phyloP scores from a whole-genome alignment of 208 protist genomes.

The Leishmania guyanensis region DNA sequence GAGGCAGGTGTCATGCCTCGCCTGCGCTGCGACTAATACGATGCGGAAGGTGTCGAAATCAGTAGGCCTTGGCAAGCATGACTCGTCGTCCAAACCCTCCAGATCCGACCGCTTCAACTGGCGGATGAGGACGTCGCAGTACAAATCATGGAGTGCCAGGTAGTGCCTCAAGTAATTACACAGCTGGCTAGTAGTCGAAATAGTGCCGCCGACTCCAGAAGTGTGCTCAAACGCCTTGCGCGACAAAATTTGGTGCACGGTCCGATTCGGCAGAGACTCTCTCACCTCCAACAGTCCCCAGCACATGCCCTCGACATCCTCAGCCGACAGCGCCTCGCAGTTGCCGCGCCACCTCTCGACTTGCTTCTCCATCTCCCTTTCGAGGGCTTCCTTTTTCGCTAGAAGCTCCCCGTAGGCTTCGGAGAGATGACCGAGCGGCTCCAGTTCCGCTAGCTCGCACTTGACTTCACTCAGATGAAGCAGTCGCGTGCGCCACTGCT shows the following conservation, averaged over 20 bases:
- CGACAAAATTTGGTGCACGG: constrained; percentile 38
- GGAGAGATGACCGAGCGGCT: constrained; percentile 16
- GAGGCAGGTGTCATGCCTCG: neutral
- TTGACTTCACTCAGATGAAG: constrained; percentile 26
- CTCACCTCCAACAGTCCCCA: constrained; percentile 36
- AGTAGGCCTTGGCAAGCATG: constrained; percentile 12
- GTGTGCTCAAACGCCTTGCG: constrained; percentile 31
- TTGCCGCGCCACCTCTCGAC: constrained; percentile 32
- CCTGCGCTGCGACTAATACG: constrained; percentile 4
- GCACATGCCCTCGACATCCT: constrained; percentile 20
- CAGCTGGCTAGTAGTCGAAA: constrained; percentile 18
- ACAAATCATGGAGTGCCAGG: constrained; percentile 36
- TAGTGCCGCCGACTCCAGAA: constrained; percentile 12
- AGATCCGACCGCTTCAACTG: constrained; percentile 7
- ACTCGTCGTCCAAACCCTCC: constrained; percentile 5
- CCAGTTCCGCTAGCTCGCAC: constrained; percentile 26
- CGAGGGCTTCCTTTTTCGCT: constrained; percentile 25
- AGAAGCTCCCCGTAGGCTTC: constrained; percentile 11
- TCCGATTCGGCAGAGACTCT: constrained; percentile 32
- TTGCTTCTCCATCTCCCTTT: constrained; percentile 28
- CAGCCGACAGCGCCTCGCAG: constrained; percentile 16
- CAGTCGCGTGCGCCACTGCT: constrained; percentile 20
- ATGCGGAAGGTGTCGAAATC: constrained; percentile 13
- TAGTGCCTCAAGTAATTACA: constrained; percentile 37
- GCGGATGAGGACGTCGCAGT: constrained; percentile 33